Conservation (phyloP, 805 yeast species). For the Saturnispora ahearnii region DNA sequence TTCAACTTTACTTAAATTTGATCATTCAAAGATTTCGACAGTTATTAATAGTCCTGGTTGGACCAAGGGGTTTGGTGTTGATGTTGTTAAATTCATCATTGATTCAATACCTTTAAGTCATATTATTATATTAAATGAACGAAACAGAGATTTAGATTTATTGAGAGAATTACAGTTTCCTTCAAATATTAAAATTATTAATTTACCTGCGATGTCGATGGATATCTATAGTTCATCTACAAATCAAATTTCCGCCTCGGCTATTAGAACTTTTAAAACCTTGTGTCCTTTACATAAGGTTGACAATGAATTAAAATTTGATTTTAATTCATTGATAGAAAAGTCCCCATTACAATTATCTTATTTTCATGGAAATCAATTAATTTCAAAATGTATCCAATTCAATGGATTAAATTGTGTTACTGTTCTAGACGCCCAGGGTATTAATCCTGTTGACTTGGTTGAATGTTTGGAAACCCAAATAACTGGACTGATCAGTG, state of each 20-base stretch:
- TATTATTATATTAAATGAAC: conserved; percentile 37
- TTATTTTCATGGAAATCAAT: conserved; percentile 21
- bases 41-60: conserved; percentile 83
- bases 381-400: conserved; percentile 1
- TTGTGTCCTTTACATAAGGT: conserved; percentile 44
- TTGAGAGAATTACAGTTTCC: conserved; percentile 8
- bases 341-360: conserved; percentile 35
- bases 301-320: conserved; percentile 18
- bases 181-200: conserved; percentile 4
- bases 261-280: conserved; percentile 42
- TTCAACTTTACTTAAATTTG: conserved; percentile 29
- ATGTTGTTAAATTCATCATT: conserved; percentile 45
- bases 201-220: conserved; percentile 8
- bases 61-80: conserved; percentile 81
- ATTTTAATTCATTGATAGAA: conserved; percentile 35
- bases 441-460: conserved; percentile 28
- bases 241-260: conserved; percentile 43
- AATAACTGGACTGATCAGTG: conserved; percentile 31
- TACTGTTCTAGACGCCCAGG: conserved; percentile 25
- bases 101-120: conserved; percentile 42
- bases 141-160: conserved; percentile 25
- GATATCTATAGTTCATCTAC: conserved; percentile 29
- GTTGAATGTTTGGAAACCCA: conserved; percentile 33
- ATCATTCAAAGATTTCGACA: conserved; percentile 14
- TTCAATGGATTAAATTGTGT: conserved; percentile 31